Conservation (phyloP, 768 basidiomycete species). For the Lentinula guzmanii region DNA sequence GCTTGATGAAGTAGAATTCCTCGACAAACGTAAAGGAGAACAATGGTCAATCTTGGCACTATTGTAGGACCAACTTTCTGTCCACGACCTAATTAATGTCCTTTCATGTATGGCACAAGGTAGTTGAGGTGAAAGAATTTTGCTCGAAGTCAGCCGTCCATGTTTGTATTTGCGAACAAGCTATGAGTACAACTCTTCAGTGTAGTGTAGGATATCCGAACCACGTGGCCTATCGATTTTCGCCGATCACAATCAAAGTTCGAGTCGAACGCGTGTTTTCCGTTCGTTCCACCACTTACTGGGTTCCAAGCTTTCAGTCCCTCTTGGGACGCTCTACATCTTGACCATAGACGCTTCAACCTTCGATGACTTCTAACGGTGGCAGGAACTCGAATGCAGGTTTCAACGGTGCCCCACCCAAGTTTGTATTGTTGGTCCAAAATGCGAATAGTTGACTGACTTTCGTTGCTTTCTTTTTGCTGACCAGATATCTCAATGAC, state of each 20-base stretch:
- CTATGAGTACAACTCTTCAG: too few species aligned
- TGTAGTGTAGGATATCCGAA: too few species aligned
- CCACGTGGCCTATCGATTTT: conserved; percentile 3
- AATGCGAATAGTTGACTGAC: neutral
- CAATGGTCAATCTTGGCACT: too few species aligned
- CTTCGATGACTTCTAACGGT: conserved; percentile 2
- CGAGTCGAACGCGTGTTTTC: neutral
- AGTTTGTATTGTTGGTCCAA: neutral
- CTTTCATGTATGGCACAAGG: too few species aligned
- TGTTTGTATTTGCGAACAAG: too few species aligned
- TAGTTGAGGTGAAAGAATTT: too few species aligned
- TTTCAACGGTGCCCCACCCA: conserved; percentile 1
- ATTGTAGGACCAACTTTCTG: too few species aligned
- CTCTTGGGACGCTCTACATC: neutral
- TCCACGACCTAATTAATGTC: too few species aligned
- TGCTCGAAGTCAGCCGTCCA: too few species aligned
- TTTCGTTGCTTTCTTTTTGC: neutral
- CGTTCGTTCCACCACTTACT: neutral
- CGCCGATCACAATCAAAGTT: neutral
- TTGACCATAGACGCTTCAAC: neutral
- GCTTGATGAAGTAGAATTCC: neutral
- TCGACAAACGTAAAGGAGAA: too few species aligned
- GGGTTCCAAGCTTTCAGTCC: neutral
- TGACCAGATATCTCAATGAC: conserved; percentile 61
- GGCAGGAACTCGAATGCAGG: conserved; percentile 1